phyloP scores from a whole-genome alignment of 139 green algal species.

The Eudorina sp. region DNA sequence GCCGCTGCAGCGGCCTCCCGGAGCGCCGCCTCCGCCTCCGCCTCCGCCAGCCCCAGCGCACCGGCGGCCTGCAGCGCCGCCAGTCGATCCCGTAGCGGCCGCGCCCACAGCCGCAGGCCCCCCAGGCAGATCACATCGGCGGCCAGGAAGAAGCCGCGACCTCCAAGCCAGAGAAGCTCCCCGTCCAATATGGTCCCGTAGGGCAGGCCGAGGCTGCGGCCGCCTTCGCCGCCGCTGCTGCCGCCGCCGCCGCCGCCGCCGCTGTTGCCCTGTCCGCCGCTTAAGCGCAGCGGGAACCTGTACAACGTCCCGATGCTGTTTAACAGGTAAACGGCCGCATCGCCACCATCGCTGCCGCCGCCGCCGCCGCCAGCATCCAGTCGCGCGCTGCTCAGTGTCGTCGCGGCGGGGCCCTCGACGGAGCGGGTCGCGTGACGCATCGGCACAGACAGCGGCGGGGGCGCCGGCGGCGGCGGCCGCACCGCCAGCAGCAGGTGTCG shows the following conservation, averaged over 20 bases:
- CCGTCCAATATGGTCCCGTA: constrained; percentile 59
- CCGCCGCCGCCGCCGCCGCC: too few relatives aligned
- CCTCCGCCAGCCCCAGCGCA: constrained; percentile 6
- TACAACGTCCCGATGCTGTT: constrained; percentile 51
- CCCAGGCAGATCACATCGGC: constrained; percentile 51
- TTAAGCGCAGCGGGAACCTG: constrained; percentile 14
- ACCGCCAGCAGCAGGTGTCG: constrained; percentile 47
- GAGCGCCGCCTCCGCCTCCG: background rate
- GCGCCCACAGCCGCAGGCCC: constrained; percentile 31
- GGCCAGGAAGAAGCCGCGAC: constrained; percentile 52
- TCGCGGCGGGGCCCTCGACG: too few relatives aligned
- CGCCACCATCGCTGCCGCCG: background rate
- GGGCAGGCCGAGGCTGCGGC: background rate
- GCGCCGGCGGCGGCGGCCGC: background rate
- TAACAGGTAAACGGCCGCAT: constrained; percentile 36
- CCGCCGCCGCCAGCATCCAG: background rate
- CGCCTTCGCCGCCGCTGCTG: too few relatives aligned
- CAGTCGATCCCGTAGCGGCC: constrained; percentile 42
- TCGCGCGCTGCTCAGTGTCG: too few relatives aligned
- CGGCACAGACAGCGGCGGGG: too few relatives aligned
- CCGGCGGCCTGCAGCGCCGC: constrained; percentile 4
- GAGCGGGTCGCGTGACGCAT: too few relatives aligned
- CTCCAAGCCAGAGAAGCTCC: constrained; percentile 55
- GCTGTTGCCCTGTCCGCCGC: too few relatives aligned
- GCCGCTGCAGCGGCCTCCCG: background rate